phyloP scores from a whole-genome alignment of 169 alveolate genomes.

The Eimeria brunetti region DNA sequence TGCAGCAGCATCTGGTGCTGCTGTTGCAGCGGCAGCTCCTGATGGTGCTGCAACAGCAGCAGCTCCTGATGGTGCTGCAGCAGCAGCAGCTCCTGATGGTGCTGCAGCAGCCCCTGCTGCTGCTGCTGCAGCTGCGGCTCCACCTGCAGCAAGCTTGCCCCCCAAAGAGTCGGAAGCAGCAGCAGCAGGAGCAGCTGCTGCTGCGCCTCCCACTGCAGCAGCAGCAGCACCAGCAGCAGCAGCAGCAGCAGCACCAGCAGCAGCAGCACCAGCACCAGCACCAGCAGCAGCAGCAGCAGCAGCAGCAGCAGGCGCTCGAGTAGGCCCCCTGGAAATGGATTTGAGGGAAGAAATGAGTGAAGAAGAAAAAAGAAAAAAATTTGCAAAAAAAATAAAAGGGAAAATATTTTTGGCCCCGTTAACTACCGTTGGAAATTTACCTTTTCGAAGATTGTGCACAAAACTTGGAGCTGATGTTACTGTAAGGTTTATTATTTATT shows the following conservation, averaged over 20 bases:
- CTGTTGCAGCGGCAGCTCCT: too few species aligned
- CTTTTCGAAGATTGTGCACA: conserved; percentile 86
- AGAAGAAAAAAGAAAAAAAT: background rate
- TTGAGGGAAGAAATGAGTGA: background rate
- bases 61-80: background rate
- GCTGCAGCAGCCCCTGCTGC: background rate
- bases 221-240: too few species aligned
- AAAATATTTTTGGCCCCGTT: conserved; percentile 85
- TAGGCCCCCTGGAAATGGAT: background rate
- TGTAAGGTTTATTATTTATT: conserved; percentile 26
- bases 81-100: background rate
- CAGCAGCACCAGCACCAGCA: too few species aligned
- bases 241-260: too few species aligned
- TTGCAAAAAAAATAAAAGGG: conserved; percentile 23
- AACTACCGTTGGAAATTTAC: conserved; percentile 88
- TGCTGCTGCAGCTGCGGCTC: background rate
- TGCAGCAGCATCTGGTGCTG: background rate
- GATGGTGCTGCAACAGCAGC: too few species aligned
- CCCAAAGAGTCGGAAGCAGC: too few species aligned
- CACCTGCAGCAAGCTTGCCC: background rate
- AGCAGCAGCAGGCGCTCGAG: too few species aligned
- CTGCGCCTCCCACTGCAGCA: too few species aligned
- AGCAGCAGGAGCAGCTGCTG: too few species aligned
- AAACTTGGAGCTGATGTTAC: conserved; percentile 82
- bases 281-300: too few species aligned